Evolutionary conservation across 2,329 filamentous ascomycete species (phyloP).

Genomic region (Pezicula radicicola): DNA sequence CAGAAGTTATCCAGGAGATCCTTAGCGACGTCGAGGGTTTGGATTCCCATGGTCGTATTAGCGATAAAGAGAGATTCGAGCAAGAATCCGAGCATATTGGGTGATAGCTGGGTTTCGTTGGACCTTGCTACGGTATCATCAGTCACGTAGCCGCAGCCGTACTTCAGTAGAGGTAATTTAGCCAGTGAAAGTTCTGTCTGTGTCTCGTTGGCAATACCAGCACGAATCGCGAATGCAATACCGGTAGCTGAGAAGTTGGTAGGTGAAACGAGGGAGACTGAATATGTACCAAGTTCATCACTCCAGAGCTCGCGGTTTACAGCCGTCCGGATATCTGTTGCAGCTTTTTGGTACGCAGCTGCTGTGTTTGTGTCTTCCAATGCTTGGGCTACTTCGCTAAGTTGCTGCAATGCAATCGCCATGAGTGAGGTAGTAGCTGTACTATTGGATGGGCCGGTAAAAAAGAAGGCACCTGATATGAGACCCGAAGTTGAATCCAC

Average conservation of each 20-base stretch:
- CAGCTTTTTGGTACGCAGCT: conserved; percentile 16
- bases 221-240: conserved; percentile 30
- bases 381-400: conserved; percentile 27
- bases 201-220: conserved; percentile 29
- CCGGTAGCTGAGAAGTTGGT: conserved; percentile 31
- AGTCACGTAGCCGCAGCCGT: conserved; percentile 35
- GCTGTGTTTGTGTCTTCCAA: conserved; percentile 26
- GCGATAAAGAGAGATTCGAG: conserved; percentile 33
- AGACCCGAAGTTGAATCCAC: background rate
- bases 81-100: conserved; percentile 44
- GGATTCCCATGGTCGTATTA: conserved; percentile 19
- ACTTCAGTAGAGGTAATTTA: conserved; percentile 26
- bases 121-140: conserved; percentile 12
- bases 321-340: conserved; percentile 18
- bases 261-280: conserved; percentile 19
- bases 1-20: conserved; percentile 36
- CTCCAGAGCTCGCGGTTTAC: conserved; percentile 33
- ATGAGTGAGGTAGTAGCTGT: conserved; percentile 5
- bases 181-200: conserved; percentile 28
- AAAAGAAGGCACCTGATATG: background rate
- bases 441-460: background rate
- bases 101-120: conserved; percentile 31
- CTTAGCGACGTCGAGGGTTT: conserved; percentile 7
- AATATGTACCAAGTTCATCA: conserved; percentile 26
- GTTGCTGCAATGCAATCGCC: conserved; percentile 17